Base-by-base conservation (phyloP, 768 basidiomycete genomes). In the Gloeostereum incarnatum region DNA sequence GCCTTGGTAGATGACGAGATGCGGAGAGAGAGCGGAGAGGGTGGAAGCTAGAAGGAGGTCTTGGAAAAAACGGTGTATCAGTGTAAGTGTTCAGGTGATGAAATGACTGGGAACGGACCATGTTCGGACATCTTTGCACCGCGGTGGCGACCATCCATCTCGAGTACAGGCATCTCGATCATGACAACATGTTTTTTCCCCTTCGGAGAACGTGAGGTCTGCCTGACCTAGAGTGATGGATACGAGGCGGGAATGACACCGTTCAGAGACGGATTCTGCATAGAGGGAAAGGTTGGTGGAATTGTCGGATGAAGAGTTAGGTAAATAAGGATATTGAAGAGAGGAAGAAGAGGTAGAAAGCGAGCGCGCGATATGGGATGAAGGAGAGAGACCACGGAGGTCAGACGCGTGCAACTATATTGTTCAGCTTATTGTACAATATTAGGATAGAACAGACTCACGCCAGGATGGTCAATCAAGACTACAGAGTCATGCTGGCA, bases 391-490 rank as follows among this genome's bases (percentile, higher is more conserved):
- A 7, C 59, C 56, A 21, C 80, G 77, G 29, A 88, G 62, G 62
- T 88, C 84, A n/a, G 82, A 78, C 18, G 81, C 78, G 48, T 81
- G 85, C 3, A 83, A 61, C 85, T 88, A 49, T 7, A 29, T 18
- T 37, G 48, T 44, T 22, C 44, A 21, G 25, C 39, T 19, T 31
- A 35, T 22, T 37, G 25, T 38, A 31, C 8, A 26, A 25, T 19
- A 3, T 26, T 22, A 36, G 11, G 31, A n/a, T 17, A 22, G 18
- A 41, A 2, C 31, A 30, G 24, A 38, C 79, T 43, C 54, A 88
- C 86, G 17, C 83, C 81, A 7, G 78, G 73, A 36, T 88, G 85
- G 45, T 83, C 70, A 29, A 86, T 61, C 7, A 88, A 51, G 6
- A 87, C 62, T 9, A 90, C 53, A 21, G 77, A 75, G 49, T 84